Evolutionary conservation across 352 stramenopile species (phyloP), one percentile per base, ranked within the genome.

Genomic region (Halophytophthora polymorphica): DNA sequence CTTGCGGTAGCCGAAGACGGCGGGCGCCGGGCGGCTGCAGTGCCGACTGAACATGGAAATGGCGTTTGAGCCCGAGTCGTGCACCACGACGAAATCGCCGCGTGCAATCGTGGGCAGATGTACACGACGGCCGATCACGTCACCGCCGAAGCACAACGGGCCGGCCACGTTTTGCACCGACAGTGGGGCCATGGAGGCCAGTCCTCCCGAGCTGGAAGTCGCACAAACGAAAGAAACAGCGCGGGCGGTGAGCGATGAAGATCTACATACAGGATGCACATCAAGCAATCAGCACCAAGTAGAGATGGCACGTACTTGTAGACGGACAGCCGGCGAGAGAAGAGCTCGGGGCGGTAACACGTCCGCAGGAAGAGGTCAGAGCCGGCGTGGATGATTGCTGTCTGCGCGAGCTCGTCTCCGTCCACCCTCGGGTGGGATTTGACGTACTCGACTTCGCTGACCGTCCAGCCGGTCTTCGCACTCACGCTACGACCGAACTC

Each of bases 71-170:
- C 89, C 89, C 19, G 83, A 74, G 56, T 97, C 89, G 41, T 93
- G 77, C 37, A 97, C 73, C 19, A 96, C 83, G 34, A 96, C 71
- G 37, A 88, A 93, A 61, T 96, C 83, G 5, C 80, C 79, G 2
- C 71, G 68, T 7, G 66, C 53, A 53, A 94, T 87, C 8, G 59
- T 73, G 21, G 85, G 81, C 44, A 95, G 40, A 36, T 55, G 42
- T 15, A 88, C 61, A 21, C 69, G 52, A 11, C 69, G 73, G n/a
- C 73, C 86, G 29, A 97, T 72, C 33, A 97, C 62, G 56, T 98
- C 92, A 2, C 90, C 92, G 6, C 85, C 80, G 40, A 98, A 98
- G 56, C 92, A 98, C 21, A 98, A 61, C 1, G 92, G 92, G 0
- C 92, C 92, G 14, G 87, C 92, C 42, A 98, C 80, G 45, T 96